Evolutionary conservation across 768 basidiomycete species (phyloP).

Genomic region (Mycena chlorophos): DNA sequence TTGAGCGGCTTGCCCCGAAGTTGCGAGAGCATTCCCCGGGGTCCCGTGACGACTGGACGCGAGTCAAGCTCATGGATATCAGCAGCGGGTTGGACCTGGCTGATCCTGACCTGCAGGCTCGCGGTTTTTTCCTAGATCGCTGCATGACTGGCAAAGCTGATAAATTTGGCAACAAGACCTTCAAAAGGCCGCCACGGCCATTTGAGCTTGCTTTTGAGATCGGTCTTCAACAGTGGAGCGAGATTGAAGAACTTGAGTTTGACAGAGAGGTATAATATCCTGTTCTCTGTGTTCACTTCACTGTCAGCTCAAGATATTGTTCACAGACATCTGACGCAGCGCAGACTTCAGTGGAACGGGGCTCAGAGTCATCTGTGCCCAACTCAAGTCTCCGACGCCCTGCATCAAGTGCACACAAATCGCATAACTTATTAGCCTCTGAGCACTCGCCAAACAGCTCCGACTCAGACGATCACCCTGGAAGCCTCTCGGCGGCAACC

Average conservation of each 20-base stretch:
- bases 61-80: not conserved
- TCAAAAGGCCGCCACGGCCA: not conserved
- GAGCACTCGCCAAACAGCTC: not conserved
- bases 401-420: not conserved
- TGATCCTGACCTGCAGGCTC: not conserved
- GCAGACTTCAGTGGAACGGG: too few species aligned
- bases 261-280: not conserved
- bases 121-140: not conserved
- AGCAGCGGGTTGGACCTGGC: not conserved
- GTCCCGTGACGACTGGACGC: not conserved
- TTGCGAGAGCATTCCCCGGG: not conserved
- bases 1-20: not conserved
- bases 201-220: not conserved
- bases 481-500: not conserved
- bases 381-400: too few species aligned
- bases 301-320: too few species aligned
- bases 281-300: not conserved
- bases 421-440: not conserved
- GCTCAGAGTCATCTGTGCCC: too few species aligned
- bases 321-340: too few species aligned
- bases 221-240: not conserved
- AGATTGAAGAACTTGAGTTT: not conserved
- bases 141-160: not conserved
- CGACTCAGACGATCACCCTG: not conserved
- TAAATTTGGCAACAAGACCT: not conserved